Percentiles rank a stretch among this genome's conserved stretches.
Conservation (phyloP, 1,139 yeast species). For the Suhomyces anneliseae region DNA sequence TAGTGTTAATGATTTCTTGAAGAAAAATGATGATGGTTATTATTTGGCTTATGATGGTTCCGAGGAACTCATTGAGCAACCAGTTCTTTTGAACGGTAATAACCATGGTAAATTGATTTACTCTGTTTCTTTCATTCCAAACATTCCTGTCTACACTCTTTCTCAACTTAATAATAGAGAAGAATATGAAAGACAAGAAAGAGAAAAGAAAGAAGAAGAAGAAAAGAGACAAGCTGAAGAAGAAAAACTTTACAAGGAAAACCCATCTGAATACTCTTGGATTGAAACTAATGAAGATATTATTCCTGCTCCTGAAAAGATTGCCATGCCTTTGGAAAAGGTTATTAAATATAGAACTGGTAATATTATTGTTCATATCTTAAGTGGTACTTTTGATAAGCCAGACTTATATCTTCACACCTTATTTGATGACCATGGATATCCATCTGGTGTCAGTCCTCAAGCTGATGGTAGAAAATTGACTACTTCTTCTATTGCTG, state of each 20-base stretch:
- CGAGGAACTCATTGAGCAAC: constrained; percentile 44
- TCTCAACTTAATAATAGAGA: constrained; percentile 47
- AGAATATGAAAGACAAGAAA: constrained; percentile 31
- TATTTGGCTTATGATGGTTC: constrained; percentile 55
- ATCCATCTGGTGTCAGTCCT: constrained; percentile 59
- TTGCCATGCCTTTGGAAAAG: constrained; percentile 53
- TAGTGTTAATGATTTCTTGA: constrained; percentile 49
- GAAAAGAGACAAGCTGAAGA: constrained; percentile 36
- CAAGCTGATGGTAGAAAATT: constrained; percentile 40
- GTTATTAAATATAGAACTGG: constrained; percentile 61
- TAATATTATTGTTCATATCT: constrained; percentile 52
- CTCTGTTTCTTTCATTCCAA: constrained; percentile 63
- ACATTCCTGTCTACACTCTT: constrained; percentile 59
- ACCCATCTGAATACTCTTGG: constrained; percentile 67
- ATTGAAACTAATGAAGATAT: constrained; percentile 53
- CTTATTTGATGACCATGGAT: constrained; percentile 62
- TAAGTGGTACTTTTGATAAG: constrained; percentile 48
- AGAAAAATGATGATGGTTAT: constrained; percentile 44
- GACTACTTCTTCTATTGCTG: constrained; percentile 47
- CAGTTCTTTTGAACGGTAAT: constrained; percentile 44
- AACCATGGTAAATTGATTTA: constrained; percentile 53
- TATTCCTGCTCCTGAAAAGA: constrained; percentile 43
- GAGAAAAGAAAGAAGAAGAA: constrained; percentile 37
- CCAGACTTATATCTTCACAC: constrained; percentile 56
- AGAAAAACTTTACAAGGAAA: constrained; percentile 51